Conservation (phyloP, 352 stramenopile species). For the Blastocystis sp. region DNA sequence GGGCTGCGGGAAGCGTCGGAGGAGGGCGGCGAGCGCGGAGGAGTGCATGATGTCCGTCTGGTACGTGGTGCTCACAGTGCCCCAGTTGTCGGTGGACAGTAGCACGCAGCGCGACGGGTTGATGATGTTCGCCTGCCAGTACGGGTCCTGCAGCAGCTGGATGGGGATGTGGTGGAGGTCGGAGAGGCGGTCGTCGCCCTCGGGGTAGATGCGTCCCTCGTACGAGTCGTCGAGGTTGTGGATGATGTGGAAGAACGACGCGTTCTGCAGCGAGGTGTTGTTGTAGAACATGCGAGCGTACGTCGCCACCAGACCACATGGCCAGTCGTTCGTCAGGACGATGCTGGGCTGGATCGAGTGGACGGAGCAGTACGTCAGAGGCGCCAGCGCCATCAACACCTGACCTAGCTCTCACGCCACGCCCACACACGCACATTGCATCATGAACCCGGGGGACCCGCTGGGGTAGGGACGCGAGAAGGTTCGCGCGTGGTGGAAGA, state of each 20-base stretch:
- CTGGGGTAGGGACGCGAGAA: slow-evolving; percentile 75
- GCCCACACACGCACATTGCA: slow-evolving; percentile 17
- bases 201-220: slow-evolving; percentile 75
- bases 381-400: slow-evolving; percentile 55
- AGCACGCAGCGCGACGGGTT: slow-evolving; percentile 75
- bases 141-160: slow-evolving; percentile 74
- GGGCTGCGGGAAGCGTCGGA: slow-evolving; percentile 73
- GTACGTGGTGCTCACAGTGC: slow-evolving; percentile 75
- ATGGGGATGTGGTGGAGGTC: slow-evolving; percentile 68
- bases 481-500: slow-evolving; percentile 74
- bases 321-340: slow-evolving; percentile 76
- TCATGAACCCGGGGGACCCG: slow-evolving; percentile 56
- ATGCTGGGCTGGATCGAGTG: slow-evolving; percentile 37
- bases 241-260: slow-evolving; percentile 75
- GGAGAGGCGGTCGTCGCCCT: slow-evolving; percentile 47
- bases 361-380: slow-evolving; percentile 44
- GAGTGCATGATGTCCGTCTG: slow-evolving; percentile 67
- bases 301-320: slow-evolving; percentile 72
- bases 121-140: slow-evolving; percentile 74
- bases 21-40: slow-evolving; percentile 72
- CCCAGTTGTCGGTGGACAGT: slow-evolving; percentile 75
- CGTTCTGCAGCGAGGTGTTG: slow-evolving; percentile 1
- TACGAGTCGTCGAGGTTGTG: slow-evolving; percentile 76
- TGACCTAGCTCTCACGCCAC: slow-evolving; percentile 30
- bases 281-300: slow-evolving; percentile 73